phyloP scores from a whole-genome alignment of 2,329 filamentous ascomycete genomes.

The Chaetomiaceae sp. region DNA sequence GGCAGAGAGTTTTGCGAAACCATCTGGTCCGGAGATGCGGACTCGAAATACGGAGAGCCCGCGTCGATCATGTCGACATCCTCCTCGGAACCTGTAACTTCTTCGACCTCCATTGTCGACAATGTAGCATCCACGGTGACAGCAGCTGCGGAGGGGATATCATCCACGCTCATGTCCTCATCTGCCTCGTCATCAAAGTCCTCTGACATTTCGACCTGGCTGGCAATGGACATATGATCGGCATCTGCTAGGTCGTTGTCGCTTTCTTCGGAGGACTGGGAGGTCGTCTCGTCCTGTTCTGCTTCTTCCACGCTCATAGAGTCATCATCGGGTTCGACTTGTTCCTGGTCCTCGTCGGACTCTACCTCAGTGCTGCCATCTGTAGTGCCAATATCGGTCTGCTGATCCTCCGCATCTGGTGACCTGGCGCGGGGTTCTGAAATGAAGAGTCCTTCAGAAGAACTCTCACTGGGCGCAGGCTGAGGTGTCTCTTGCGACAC shows the following conservation, averaged over 20 bases:
- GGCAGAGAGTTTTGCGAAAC: not conserved
- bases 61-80: conserved; percentile 19
- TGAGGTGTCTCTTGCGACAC: not conserved
- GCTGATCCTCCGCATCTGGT: conserved; percentile 1
- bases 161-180: conserved; percentile 9
- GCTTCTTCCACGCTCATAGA: not conserved
- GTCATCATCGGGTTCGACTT: not conserved
- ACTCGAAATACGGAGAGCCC: not conserved
- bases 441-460: conserved; percentile 14
- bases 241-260: conserved; percentile 11
- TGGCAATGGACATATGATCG: conserved; percentile 11
- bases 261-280: not conserved
- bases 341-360: not conserved
- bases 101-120: not conserved
- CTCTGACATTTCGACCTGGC: conserved; percentile 12
- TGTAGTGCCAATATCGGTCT: not conserved
- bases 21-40: conserved; percentile 2
- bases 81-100: not conserved
- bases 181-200: conserved; percentile 10
- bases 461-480: conserved; percentile 8
- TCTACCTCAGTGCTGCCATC: not conserved
- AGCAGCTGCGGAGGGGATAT: not conserved
- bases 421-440: not conserved
- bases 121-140: not conserved
- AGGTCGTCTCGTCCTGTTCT: not conserved